Evolutionary conservation across 2,329 filamentous ascomycete species (phyloP).

Genomic region (Cladobotryum protrusum): DNA sequence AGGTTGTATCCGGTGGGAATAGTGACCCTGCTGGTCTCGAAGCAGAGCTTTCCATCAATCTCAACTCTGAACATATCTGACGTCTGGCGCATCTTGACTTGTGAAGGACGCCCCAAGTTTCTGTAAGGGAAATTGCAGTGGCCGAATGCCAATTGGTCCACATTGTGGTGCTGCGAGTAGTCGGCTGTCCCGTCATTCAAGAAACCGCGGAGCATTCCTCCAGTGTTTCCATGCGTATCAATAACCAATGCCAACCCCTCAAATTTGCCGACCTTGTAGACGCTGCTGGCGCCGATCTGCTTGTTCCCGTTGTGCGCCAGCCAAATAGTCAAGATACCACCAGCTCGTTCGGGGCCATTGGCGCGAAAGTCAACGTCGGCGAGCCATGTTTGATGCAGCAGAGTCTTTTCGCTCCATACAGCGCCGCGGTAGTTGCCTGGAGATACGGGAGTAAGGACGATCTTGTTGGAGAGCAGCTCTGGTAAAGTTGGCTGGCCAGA

Average conservation of each 20-base stretch:
- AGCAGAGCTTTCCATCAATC: constrained; percentile 75
- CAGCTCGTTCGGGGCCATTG: constrained; percentile 75
- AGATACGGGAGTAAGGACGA: constrained; percentile 83
- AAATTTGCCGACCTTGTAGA: constrained; percentile 79
- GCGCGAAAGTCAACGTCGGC: constrained; percentile 83
- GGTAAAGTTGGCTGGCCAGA: constrained; percentile 49
- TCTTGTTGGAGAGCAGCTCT: constrained; percentile 74
- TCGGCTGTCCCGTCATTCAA: constrained; percentile 84
- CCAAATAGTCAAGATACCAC: constrained; percentile 92
- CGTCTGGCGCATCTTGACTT: constrained; percentile 66
- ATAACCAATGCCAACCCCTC: constrained; percentile 86
- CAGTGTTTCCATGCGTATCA: constrained; percentile 71
- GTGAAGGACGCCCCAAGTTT: constrained; percentile 79
- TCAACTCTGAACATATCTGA: constrained; percentile 65
- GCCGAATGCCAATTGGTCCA: constrained; percentile 85
- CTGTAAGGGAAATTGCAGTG: constrained; percentile 89
- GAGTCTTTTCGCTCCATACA: constrained; percentile 65
- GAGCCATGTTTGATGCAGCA: constrained; percentile 66
- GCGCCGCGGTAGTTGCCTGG: constrained; percentile 81
- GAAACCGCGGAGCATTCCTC: constrained; percentile 83
- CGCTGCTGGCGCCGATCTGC: constrained; percentile 63
- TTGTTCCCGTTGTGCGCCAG: constrained; percentile 64
- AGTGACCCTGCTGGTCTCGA: constrained; percentile 71
- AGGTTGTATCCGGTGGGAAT: constrained; percentile 79
- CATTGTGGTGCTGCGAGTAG: constrained; percentile 66